A percentile compares a stretch with the other conserved stretches of the same genome.
These are phyloP conservation scores for Clonostachys solani DNA, from an alignment of 2,329 filamentous ascomycete genomes.

Conservation along the genomic window DNA sequence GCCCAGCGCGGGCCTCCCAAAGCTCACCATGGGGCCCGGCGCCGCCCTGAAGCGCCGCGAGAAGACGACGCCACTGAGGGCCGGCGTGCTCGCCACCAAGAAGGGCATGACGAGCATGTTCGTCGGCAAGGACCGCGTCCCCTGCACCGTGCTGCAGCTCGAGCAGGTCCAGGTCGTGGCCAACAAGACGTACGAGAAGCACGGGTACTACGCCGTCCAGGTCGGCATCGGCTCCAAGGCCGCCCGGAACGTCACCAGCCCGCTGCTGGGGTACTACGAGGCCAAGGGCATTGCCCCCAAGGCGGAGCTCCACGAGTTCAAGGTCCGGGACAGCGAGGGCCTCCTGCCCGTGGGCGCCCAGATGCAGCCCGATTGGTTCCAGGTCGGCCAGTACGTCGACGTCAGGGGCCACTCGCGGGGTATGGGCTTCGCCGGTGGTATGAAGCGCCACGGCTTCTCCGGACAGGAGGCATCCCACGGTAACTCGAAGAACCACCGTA, in stretches of 20 bases:
- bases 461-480: constrained; percentile 93
- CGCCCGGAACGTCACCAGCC: constrained; percentile 72
- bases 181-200: constrained; percentile 72
- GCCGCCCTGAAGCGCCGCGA: constrained; percentile 57
- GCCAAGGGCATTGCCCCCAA: constrained; percentile 80
- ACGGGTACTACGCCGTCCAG: constrained; percentile 95
- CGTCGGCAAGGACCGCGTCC: constrained; percentile 70
- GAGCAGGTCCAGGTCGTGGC: constrained; percentile 88
- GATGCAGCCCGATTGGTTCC: constrained; percentile 86
- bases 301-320: constrained; percentile 79
- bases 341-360: constrained; percentile 71
- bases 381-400: constrained; percentile 86
- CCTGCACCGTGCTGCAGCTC: constrained; percentile 91
- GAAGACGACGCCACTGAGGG: constrained; percentile 60
- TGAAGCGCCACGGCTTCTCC: constrained; percentile 90
- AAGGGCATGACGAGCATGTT: constrained; percentile 95
- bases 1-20: constrained; percentile 48
- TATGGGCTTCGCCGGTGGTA: constrained; percentile 93
- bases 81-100: constrained; percentile 82
- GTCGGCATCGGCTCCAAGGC: constrained; percentile 75
- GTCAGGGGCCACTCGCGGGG: constrained; percentile 74
- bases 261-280: constrained; percentile 85
- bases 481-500: constrained; percentile 90
- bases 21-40: constrained; percentile 51
- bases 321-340: constrained; percentile 69